phyloP scores from a whole-genome alignment of 2,329 filamentous ascomycete genomes.

The Didymella sp. region DNA sequence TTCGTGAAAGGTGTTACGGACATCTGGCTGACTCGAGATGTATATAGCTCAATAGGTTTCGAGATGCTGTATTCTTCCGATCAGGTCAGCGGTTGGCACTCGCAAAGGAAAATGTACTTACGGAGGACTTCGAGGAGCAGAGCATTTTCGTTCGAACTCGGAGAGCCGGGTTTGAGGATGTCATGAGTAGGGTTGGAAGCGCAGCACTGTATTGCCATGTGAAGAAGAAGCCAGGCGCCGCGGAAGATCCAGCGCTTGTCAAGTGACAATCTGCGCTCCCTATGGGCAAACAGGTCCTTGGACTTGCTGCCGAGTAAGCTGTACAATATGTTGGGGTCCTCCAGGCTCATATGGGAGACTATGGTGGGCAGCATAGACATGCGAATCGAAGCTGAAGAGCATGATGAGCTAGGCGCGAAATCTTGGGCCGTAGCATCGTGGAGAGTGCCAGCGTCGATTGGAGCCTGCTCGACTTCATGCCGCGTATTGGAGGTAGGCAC shows the following conservation, averaged over 20 bases:
- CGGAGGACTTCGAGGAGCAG: conserved; percentile 21
- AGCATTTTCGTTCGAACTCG: not conserved
- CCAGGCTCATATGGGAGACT: not conserved
- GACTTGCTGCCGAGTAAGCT: conserved; percentile 19
- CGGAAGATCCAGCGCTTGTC: conserved; percentile 29
- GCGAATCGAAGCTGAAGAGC: not conserved
- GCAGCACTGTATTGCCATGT: conserved; percentile 24
- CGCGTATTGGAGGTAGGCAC: not conserved
- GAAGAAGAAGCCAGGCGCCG: conserved; percentile 29
- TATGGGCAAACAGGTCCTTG: conserved; percentile 14
- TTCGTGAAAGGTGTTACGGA: conserved; percentile 5
- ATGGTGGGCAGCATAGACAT: not conserved
- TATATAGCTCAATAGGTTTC: not conserved
- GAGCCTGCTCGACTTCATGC: not conserved
- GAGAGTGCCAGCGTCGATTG: not conserved
- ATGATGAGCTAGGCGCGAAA: not conserved
- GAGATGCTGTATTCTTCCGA: not conserved
- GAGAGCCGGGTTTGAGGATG: conserved; percentile 9
- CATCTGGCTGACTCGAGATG: conserved; percentile 13
- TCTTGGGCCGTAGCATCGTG: not conserved
- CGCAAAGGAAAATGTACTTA: conserved; percentile 1
- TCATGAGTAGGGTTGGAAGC: conserved; percentile 24
- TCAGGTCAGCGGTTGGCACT: not conserved
- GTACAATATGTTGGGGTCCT: conserved; percentile 15
- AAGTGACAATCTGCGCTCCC: conserved; percentile 16